Percentiles rank a stretch among this genome's conserved stretches.
Conservation (phyloP, 345 rosid species). For the Nephelium lappaceum region DNA sequence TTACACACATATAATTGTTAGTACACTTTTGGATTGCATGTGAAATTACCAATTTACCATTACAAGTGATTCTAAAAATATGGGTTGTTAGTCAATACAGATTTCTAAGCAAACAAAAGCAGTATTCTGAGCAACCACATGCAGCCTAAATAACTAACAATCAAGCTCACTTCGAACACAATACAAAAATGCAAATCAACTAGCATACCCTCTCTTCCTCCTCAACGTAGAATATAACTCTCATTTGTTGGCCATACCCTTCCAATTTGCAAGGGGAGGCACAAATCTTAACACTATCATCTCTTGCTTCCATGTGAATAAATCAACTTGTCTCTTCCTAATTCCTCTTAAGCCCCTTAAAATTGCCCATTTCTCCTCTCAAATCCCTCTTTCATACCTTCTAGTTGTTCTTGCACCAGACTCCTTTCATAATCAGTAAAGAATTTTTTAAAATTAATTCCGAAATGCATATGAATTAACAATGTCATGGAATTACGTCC, state of each 20-base stretch:
- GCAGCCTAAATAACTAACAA: not conserved
- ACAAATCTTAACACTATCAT: not conserved
- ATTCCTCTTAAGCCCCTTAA: not conserved
- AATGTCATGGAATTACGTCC: not conserved
- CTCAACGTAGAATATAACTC: not conserved
- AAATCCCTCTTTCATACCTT: not conserved
- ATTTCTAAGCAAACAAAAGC: not conserved
- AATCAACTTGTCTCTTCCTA: not conserved
- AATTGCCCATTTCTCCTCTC: not conserved
- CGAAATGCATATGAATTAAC: not conserved
- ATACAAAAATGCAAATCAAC: not conserved
- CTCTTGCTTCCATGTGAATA: not conserved
- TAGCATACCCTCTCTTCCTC: not conserved
- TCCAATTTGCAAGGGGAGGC: not conserved
- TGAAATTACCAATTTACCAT: not conserved
- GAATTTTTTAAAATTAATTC: not conserved
- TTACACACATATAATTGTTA: not conserved
- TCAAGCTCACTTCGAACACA: not conserved
- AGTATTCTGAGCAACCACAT: not conserved
- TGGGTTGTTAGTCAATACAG: not conserved
- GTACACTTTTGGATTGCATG: not conserved
- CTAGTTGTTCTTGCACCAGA: not conserved
- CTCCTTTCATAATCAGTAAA: not conserved
- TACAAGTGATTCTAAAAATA: not conserved
- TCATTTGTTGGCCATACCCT: not conserved